Evolutionary conservation across 768 basidiomycete species (phyloP).

Genomic region (Rubroboletus satanas): DNA sequence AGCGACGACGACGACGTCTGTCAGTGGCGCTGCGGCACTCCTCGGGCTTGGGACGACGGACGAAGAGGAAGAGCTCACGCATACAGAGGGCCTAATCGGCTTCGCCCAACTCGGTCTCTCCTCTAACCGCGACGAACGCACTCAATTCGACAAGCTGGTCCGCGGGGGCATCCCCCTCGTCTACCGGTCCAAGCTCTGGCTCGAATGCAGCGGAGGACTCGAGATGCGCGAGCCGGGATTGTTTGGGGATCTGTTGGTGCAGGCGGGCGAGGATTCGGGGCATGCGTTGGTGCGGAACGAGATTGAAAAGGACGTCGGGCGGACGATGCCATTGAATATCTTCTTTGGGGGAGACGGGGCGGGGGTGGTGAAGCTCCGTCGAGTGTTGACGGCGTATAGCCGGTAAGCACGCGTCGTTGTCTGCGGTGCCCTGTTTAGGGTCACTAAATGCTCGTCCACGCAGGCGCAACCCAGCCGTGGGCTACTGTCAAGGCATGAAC

Average conservation of each 20-base stretch:
- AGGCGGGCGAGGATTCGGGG: slow-evolving; percentile 40
- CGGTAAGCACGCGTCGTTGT: slow-evolving; percentile 48
- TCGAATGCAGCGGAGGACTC: slow-evolving; percentile 90
- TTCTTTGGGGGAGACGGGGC: slow-evolving; percentile 98
- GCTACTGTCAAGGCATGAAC: slow-evolving; percentile 96
- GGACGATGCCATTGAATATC: slow-evolving; percentile 91
- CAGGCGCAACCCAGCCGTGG: slow-evolving; percentile 88
- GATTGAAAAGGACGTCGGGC: slow-evolving; percentile 93
- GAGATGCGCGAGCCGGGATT: slow-evolving; percentile 91
- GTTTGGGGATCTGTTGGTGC: slow-evolving; percentile 78
- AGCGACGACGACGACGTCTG: slow-evolving; percentile 19
- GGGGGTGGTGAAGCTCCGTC: slow-evolving; percentile 86
- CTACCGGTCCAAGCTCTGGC: slow-evolving; percentile 85
- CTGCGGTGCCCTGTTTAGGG: not conserved
- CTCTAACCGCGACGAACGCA: slow-evolving; percentile 64
- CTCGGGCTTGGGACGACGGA: slow-evolving; percentile 61
- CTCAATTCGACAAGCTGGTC: slow-evolving; percentile 77
- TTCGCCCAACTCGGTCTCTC: slow-evolving; percentile 85
- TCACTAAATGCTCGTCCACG: not conserved
- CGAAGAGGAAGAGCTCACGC: slow-evolving; percentile 71
- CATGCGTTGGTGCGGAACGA: slow-evolving; percentile 58
- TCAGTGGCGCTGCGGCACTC: slow-evolving; percentile 56
- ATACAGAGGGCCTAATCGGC: slow-evolving; percentile 84
- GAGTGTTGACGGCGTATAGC: slow-evolving; percentile 89
- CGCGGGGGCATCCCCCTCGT: slow-evolving; percentile 82